A percentile compares a stretch with the other conserved stretches of the same genome.
Conservation (phyloP, 495 filamentous ascomycete genomes). For the Articulospora tetracladia region DNA sequence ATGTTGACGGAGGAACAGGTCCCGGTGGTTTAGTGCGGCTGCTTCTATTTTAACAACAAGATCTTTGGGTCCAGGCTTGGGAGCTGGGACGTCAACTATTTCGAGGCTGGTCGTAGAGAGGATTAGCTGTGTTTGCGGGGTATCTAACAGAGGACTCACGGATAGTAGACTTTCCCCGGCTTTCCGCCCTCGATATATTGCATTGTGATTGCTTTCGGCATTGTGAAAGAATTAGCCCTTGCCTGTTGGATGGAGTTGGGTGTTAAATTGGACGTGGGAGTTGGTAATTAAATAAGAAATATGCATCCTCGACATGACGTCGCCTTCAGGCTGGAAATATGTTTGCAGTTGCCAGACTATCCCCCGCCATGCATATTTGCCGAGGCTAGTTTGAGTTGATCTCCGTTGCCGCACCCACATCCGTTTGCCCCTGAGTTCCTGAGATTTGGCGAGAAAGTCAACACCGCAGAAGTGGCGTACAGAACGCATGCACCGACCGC, state of each 20-base stretch:
- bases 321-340: neutral
- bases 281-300: neutral
- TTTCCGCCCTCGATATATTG: slow-evolving; percentile 59
- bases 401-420: too few relatives aligned
- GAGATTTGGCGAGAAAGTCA: too few relatives aligned
- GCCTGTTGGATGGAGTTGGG: neutral
- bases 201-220: slow-evolving; percentile 45
- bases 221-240: slow-evolving; percentile 20
- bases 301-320: neutral
- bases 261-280: neutral
- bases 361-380: neutral
- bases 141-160: slow-evolving; percentile 39
- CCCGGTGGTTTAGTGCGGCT: slow-evolving; percentile 85
- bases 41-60: slow-evolving; percentile 68
- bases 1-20: slow-evolving; percentile 87
- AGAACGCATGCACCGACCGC: too few relatives aligned
- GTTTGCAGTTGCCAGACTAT: neutral
- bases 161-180: slow-evolving; percentile 84
- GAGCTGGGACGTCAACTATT: slow-evolving; percentile 52
- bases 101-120: slow-evolving; percentile 47
- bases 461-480: too few relatives aligned
- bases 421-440: too few relatives aligned
- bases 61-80: slow-evolving; percentile 57
- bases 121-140: neutral
- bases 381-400: neutral